Conservation (phyloP, 2,329 filamentous ascomycete species). For the Trichoderma guizhouense region DNA sequence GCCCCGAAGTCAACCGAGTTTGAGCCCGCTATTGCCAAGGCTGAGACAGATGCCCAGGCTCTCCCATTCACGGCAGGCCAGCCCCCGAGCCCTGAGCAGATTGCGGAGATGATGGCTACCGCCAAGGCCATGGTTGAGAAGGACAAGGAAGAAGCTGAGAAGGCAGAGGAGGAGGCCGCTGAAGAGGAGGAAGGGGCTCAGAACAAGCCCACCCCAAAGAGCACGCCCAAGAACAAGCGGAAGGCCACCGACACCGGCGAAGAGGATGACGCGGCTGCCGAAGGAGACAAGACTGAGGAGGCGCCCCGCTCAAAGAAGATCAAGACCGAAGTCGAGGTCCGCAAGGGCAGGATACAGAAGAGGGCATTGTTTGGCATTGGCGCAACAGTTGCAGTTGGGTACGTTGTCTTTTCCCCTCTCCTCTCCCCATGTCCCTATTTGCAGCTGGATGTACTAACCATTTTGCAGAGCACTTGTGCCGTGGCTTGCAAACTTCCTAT, state of each 20-base stretch:
- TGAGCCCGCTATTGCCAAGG: slow-evolving; percentile 49
- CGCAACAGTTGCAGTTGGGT: slow-evolving; percentile 88
- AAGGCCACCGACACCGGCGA: slow-evolving; percentile 70
- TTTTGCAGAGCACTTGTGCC: slow-evolving; percentile 44
- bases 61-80: slow-evolving; percentile 63
- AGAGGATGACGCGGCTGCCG: slow-evolving; percentile 52
- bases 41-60: slow-evolving; percentile 68
- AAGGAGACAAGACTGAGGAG: slow-evolving; percentile 32
- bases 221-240: slow-evolving; percentile 56
- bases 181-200: slow-evolving; percentile 35
- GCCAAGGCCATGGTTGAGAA: slow-evolving; percentile 86
- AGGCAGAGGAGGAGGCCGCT: slow-evolving; percentile 34
- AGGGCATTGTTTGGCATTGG: slow-evolving; percentile 82
- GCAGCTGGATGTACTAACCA: neutral
- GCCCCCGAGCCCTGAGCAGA: slow-evolving; percentile 71
- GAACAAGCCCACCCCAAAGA: slow-evolving; percentile 31
- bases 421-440: neutral
- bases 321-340: slow-evolving; percentile 76
- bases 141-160: slow-evolving; percentile 43
- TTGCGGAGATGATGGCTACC: slow-evolving; percentile 77
- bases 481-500: slow-evolving; percentile 52
- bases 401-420: slow-evolving; percentile 44
- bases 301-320: slow-evolving; percentile 67
- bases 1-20: slow-evolving; percentile 48
- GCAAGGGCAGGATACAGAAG: slow-evolving; percentile 81